A percentile compares a stretch with the other conserved stretches of the same genome.
These are phyloP conservation scores for Aspergillus oerlinghausenensis DNA, from an alignment of 2,329 filamentous ascomycete species.

Conservation along the genomic window DNA sequence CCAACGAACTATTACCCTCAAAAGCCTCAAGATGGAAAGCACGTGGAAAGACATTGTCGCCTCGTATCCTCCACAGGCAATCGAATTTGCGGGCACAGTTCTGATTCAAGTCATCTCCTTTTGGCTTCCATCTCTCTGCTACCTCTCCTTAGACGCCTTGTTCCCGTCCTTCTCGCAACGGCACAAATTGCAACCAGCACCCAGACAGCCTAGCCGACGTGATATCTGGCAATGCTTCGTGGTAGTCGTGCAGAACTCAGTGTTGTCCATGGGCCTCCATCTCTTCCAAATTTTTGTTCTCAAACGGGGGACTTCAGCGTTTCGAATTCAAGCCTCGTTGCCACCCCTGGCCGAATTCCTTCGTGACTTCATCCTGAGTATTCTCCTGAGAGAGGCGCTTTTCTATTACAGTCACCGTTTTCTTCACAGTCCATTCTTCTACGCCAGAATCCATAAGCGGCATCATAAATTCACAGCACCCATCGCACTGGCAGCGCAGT, in stretches of 20 bases:
- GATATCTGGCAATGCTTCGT: constrained; percentile 44
- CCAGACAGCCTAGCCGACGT: constrained; percentile 44
- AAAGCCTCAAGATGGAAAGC: not conserved
- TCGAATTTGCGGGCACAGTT: constrained; percentile 26
- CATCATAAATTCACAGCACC: constrained; percentile 56
- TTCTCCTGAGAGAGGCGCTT: constrained; percentile 45
- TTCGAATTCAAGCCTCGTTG: constrained; percentile 37
- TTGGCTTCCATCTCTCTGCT: constrained; percentile 30
- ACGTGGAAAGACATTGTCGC: constrained; percentile 16
- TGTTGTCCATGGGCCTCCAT: constrained; percentile 38
- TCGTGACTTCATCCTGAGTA: constrained; percentile 40
- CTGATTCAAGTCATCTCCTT: constrained; percentile 21
- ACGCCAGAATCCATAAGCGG: constrained; percentile 51
- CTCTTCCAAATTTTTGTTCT: constrained; percentile 15
- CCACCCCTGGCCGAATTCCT: constrained; percentile 36
- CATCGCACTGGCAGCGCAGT: constrained; percentile 53
- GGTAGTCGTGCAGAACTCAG: constrained; percentile 48
- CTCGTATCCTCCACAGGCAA: constrained; percentile 16
- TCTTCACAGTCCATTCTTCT: constrained; percentile 48
- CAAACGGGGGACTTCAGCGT: constrained; percentile 22
- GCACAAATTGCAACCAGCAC: constrained; percentile 53
- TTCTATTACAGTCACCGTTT: constrained; percentile 56
- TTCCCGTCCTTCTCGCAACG: constrained; percentile 47
- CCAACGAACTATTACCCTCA: not conserved
- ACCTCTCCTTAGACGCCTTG: constrained; percentile 41